Conservation (phyloP, 2,329 filamentous ascomycete genomes). For the Aureobasidium namibiae region DNA sequence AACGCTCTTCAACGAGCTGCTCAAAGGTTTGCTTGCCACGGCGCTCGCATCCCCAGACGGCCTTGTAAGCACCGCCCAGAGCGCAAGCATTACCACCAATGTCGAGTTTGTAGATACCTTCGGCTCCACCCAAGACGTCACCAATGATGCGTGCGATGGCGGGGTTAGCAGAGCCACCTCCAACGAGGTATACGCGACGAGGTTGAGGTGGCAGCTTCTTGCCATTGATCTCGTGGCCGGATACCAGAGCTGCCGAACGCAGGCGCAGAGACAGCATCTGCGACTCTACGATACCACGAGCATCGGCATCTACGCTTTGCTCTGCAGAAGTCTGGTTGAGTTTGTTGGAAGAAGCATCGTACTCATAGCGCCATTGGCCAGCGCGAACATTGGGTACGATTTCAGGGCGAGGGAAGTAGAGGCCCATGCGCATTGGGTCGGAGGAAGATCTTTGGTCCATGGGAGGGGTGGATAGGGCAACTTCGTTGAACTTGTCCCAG, state of each 20-base stretch:
- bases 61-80: constrained; percentile 89
- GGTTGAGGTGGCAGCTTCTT: constrained; percentile 67
- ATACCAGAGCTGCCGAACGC: constrained; percentile 69
- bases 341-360: constrained; percentile 39
- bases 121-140: constrained; percentile 77
- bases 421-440: constrained; percentile 68
- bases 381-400: constrained; percentile 86
- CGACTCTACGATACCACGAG: constrained; percentile 84
- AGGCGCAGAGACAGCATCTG: constrained; percentile 87
- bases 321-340: constrained; percentile 33
- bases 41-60: constrained; percentile 81
- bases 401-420: constrained; percentile 94
- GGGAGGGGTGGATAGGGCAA: constrained; percentile 58
- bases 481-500: constrained; percentile 76
- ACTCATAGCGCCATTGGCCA: constrained; percentile 79
- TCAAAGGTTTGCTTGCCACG: constrained; percentile 67
- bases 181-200: constrained; percentile 84
- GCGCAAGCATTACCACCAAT: constrained; percentile 94
- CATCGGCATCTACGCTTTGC: constrained; percentile 57
- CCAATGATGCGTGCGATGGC: constrained; percentile 80
- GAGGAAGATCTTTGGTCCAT: constrained; percentile 51
- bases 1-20: constrained; percentile 71
- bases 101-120: constrained; percentile 88
- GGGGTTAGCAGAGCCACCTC: constrained; percentile 80
- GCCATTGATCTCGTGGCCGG: constrained; percentile 32